Conservation (phyloP, 148 eudicot species). For the Silene conica region DNA sequence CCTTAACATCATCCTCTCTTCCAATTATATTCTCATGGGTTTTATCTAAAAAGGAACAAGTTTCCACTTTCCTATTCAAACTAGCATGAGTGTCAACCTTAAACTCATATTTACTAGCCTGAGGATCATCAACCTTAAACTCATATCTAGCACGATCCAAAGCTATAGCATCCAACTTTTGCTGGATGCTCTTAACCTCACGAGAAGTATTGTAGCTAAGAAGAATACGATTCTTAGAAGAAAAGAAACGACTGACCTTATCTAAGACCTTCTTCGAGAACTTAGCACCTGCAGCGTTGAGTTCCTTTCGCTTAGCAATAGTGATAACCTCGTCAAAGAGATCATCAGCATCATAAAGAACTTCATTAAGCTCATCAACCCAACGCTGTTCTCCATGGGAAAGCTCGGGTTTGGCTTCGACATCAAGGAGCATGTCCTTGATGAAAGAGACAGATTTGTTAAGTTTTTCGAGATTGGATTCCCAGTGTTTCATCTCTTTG, state of each 20-base stretch:
- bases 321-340: not conserved
- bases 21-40: not conserved
- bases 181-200: too few species aligned
- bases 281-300: not conserved
- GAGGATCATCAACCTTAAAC: too few species aligned
- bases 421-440: not conserved
- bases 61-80: not conserved
- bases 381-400: not conserved
- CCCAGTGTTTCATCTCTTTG: not conserved
- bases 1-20: conserved; percentile 1
- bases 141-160: too few species aligned
- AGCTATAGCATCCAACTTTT: too few species aligned
- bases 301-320: not conserved
- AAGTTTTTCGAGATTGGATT: not conserved
- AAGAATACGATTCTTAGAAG: too few species aligned
- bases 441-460: not conserved
- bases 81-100: not conserved
- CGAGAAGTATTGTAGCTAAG: too few species aligned
- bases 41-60: not conserved
- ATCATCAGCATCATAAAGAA: not conserved
- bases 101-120: too few species aligned
- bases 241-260: too few species aligned
- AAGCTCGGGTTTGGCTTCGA: not conserved
- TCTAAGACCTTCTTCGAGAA: too few species aligned
- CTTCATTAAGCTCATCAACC: not conserved